Evolutionary conservation across 371 early-diverging fungal genomes (phyloP).

Genomic region (Rhizopus arrhizus): DNA sequence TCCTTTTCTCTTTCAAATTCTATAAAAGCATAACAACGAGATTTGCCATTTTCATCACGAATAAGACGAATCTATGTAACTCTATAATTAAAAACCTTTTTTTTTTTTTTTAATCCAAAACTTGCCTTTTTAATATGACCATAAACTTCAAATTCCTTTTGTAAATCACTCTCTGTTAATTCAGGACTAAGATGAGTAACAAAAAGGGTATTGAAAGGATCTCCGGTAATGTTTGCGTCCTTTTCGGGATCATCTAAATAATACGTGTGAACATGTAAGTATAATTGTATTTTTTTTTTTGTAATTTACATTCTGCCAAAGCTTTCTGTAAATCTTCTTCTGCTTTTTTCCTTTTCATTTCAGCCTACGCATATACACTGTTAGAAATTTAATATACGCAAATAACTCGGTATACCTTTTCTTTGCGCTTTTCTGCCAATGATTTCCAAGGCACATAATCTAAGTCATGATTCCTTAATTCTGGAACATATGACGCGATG

Average conservation of each 20-base stretch:
- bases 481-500: conserved; percentile 66
- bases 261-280: conserved; percentile 16
- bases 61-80: conserved; percentile 73
- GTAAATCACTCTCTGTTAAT: conserved; percentile 79
- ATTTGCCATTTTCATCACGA: conserved; percentile 63
- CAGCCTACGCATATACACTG: conserved; percentile 38
- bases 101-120: not conserved
- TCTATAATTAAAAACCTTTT: too few species aligned
- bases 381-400: too few species aligned
- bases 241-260: conserved; percentile 70
- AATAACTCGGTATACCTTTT: conserved; percentile 54
- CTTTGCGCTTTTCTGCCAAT: conserved; percentile 68
- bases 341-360: conserved; percentile 56
- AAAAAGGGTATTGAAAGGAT: conserved; percentile 93
- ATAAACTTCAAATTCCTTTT: conserved; percentile 80
- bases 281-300: not conserved
- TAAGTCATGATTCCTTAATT: conserved; percentile 65
- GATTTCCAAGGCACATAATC: conserved; percentile 80
- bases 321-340: conserved; percentile 62
- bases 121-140: conserved; percentile 81
- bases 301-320: conserved; percentile 54
- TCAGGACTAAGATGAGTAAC: conserved; percentile 86
- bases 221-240: conserved; percentile 71
- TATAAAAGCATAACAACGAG: conserved; percentile 94
- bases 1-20: conserved; percentile 93